Evolutionary conservation across 1,284 basidiomycete genomes (phyloP).

Genomic region (Xanthoconium separans): DNA sequence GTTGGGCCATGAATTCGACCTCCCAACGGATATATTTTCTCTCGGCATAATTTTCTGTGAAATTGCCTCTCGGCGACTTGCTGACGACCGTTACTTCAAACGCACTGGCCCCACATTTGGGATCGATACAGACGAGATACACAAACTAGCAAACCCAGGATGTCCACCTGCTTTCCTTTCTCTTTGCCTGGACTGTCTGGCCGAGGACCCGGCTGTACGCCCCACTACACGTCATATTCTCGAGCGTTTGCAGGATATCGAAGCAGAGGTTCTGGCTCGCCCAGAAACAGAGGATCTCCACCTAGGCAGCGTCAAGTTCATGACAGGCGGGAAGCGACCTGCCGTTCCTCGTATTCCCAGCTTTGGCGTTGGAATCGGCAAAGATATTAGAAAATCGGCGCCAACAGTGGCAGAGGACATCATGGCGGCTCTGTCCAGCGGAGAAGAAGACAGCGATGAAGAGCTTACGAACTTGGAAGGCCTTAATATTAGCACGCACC

Average conservation of each 20-base stretch:
- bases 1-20: constrained; percentile 86
- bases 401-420: constrained; percentile 23
- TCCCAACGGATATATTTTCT: constrained; percentile 93
- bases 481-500: constrained; percentile 47
- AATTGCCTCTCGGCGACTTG: constrained; percentile 82
- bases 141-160: constrained; percentile 63
- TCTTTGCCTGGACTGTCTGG: constrained; percentile 79
- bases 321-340: constrained; percentile 62
- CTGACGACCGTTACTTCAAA: constrained; percentile 80
- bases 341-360: constrained; percentile 77
- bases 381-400: constrained; percentile 44
- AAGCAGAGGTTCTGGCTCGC: constrained; percentile 75
- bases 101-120: constrained; percentile 76
- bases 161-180: constrained; percentile 80
- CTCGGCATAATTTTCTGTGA: constrained; percentile 95
- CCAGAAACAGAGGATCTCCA: constrained; percentile 70
- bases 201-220: constrained; percentile 64
- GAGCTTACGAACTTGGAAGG: constrained; percentile 67
- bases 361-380: constrained; percentile 75
- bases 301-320: constrained; percentile 84
- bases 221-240: constrained; percentile 82
- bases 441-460: constrained; percentile 56
- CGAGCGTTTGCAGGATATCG: constrained; percentile 71
- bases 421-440: constrained; percentile 36
- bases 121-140: constrained; percentile 77